Evolutionary conservation across 306 rosid genomes (phyloP), one percentile per base, ranked within the genome.

Genomic region (Inga leiocalycina): DNA sequence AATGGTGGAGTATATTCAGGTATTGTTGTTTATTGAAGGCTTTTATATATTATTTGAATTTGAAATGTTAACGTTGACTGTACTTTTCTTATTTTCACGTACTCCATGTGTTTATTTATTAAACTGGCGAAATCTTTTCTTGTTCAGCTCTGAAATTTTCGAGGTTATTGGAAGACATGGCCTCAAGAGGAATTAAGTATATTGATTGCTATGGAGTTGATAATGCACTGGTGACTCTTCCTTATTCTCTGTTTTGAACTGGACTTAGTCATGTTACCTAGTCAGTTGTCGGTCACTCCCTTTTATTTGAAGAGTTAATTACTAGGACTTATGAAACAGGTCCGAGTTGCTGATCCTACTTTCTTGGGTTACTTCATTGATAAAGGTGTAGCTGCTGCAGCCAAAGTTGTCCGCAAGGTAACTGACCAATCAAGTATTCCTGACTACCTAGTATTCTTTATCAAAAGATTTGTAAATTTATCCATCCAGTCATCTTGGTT

Each of bases 341-440:
- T 96, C 81, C 97, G 97, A 34, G 99, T 96, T 71, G 93, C 99
- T 61, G 99, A 96, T 89, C 99, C 99, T 69, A 86, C 93, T 39
- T 94, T 96, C 88, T 77, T 96, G 88, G 99, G 99, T 22, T 96
- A 91, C 90, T 96, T 96, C 89, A 92, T 96, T 52, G 99, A 96
- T 82, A 94, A 90, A 90, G 98, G 98, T 67, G 99, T 92, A 39
- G 90, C 98, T 57, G 87, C 99, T 4, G 99, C 97, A 67, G 97
- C 99, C 65, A 96, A 96, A 89, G 99, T 96, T 78, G 99, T 96
- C 43, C 97, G 98, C 68, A 96, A 96, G 98, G 98, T 93, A 89
- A 88, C 82, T 54, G 17, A 62, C 78, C 20, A 43, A 75, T 57
- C 32, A 78, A 74, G 52, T 69, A 41, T 39, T 78, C 76, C 68